Conservation (phyloP, 2,329 filamentous ascomycete species). For the Colletotrichum sp. region DNA sequence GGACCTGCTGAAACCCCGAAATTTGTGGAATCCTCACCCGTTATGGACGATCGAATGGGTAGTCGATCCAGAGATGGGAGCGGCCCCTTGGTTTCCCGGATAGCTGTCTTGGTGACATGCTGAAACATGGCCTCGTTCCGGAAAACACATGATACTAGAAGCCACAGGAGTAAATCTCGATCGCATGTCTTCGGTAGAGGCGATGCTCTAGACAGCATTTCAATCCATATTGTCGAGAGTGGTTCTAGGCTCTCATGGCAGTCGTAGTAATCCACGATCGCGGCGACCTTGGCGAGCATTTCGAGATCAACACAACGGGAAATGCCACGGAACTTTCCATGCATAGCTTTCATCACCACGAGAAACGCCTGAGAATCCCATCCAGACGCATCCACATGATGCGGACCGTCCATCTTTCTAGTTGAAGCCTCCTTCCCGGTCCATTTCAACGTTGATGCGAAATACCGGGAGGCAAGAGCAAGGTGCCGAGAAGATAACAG, state of each 20-base stretch:
- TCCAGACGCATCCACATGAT: constrained; percentile 1
- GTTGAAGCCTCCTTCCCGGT: constrained; percentile 16
- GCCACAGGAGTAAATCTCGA: background rate
- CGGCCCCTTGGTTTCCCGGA: background rate
- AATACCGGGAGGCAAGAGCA: constrained; percentile 20
- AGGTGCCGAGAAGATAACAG: constrained; percentile 5
- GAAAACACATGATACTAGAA: constrained; percentile 26
- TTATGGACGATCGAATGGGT: background rate
- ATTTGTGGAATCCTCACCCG: background rate
- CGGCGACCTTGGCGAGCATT: constrained; percentile 29
- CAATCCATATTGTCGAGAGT: constrained; percentile 21
- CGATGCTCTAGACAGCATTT: background rate
- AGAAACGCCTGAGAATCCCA: constrained; percentile 34
- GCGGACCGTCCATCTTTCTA: background rate
- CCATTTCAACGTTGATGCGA: constrained; percentile 1
- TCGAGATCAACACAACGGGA: constrained; percentile 25
- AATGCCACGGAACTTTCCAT: constrained; percentile 26
- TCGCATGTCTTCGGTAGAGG: background rate
- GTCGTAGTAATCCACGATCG: constrained; percentile 34
- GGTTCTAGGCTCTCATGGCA: constrained; percentile 28
- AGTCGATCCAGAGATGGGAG: background rate
- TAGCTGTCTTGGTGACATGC: background rate
- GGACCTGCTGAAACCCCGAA: background rate
- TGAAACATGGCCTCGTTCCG: background rate
- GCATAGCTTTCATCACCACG: constrained; percentile 32